Evolutionary conservation across 169 alveolate genomes (phyloP), one percentile per base, ranked within the genome.

Genomic region (Plasmodium gallinaceum): DNA sequence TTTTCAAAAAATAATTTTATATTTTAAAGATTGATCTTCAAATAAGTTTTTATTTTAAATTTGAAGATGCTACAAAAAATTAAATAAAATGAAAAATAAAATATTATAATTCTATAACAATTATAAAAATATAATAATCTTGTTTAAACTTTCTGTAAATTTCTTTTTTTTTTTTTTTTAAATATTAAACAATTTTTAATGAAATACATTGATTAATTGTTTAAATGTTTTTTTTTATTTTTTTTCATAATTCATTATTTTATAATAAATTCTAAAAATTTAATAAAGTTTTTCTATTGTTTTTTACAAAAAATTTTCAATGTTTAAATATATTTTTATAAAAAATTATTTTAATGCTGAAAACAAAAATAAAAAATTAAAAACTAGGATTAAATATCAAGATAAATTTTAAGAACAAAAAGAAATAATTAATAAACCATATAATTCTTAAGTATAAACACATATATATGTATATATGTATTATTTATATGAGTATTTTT

Each of bases 371-470:
- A 22, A 70, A 71, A 71, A 37, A 69, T 51, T 37, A 71, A 71
- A 48, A 71, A 71, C 60, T 71, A 71, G 48, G 65, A 51, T 46
- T 5, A 71, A 71, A 48, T 57, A 7, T 18, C 48, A 52, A 48
- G 83, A 32, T 51, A 51, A 57, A 71, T 51, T 52, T 48, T 71
- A 54, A 71, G 26, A 71, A 54, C 69, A 42, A 26, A 71, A 60
- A 51, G 83, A 42, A 26, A 71, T 71, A 71, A 51, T 71, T 71
- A 51, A 71, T 71, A 71, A 71, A 71, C 68, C 58, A 71, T 52
- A 42, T 18, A n/a, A n/a, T n/a, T n/a, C n/a, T n/a, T n/a, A 71
- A 71, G 42, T 71, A 71, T 26, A 51, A 42, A 51, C 61, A 71
- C 14, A 7, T n/a, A 42, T 14, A 22, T 71, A 71, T 51, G 24